Evolutionary conservation across 129 eudicot genomes (phyloP), one percentile per base, ranked within the genome.

Genomic region (Helianthus tuberosus): DNA sequence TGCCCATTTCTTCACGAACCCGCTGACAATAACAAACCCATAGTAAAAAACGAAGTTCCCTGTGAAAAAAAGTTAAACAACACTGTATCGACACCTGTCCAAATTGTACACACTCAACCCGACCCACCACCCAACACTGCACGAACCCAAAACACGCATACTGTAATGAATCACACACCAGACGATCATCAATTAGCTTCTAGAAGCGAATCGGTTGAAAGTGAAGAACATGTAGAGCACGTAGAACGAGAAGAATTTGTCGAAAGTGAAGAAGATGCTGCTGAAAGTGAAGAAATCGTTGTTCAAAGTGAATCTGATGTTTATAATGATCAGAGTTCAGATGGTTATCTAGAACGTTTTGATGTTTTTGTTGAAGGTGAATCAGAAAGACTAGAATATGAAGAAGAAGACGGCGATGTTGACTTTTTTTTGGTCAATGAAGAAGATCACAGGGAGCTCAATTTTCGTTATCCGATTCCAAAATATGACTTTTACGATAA

Each of bases 1-100:
- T 90, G 96, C 76, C 14, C 76, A 27, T 90, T 77, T 85, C 74
- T 85, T 73, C 93, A 90, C 64, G 87, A 78, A 74, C 81, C 74
- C 51, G 68, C 72, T 72, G 79, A 41, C 66, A 4, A 8, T 29
- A 60, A 29, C 44, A 29, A 11, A 32, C 41, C 81, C 17, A 54
- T 75, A 8, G 60, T 58, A 11, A 66, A 48, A 15, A 75, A 78
- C 73, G 79, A 44, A 32, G 73, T 64, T 44, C 72, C 64, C 9
- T n/a, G 39, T 68, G 90, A 65, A 51, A 83, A 76, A 38, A 79
- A 76, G 53, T 20, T 55, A 63, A 78, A 67, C 62, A 77, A 79
- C 60, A 23, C 69, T 0, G 72, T 66, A 48, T 38, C 75, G 2
- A 39, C 80, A 65, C 81, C 82, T 25, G 71, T 72, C 38, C 66